These are phyloP conservation scores for Aspergillus eucalypticola DNA, from an alignment of 2,329 filamentous ascomycete species.

Conservation along the genomic window DNA sequence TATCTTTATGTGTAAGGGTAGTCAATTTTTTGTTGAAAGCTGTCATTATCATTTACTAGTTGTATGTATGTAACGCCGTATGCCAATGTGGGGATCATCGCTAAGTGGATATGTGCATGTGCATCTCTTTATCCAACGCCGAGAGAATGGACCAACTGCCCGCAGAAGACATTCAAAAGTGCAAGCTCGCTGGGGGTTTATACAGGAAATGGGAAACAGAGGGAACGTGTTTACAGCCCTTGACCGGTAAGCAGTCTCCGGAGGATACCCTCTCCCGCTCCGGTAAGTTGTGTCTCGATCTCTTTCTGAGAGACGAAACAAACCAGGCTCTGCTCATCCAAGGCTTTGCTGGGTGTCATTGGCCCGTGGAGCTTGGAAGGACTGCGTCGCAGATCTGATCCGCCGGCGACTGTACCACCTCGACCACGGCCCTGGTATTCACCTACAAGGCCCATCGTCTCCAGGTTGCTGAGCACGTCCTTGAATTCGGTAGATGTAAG, in stretches of 20 bases:
- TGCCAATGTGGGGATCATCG: not conserved
- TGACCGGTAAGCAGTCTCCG: conserved; percentile 42
- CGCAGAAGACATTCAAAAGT: conserved; percentile 1
- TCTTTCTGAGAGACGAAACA: conserved; percentile 81
- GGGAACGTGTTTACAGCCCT: conserved; percentile 28
- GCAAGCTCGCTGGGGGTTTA: not conserved
- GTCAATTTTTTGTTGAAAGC: not conserved
- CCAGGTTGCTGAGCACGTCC: conserved; percentile 85
- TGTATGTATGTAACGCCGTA: conserved; percentile 7
- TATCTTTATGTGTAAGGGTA: not conserved
- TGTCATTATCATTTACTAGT: conserved; percentile 9
- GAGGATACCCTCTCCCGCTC: conserved; percentile 53
- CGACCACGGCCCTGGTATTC: conserved; percentile 69
- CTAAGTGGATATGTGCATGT: not conserved
- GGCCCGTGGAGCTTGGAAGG: conserved; percentile 67
- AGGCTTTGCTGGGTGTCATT: conserved; percentile 51
- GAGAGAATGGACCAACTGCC: not conserved
- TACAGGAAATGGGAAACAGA: not conserved
- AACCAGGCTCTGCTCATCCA: conserved; percentile 76
- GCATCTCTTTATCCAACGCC: not conserved
- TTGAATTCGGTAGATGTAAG: conserved; percentile 90
- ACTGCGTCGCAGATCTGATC: conserved; percentile 58
- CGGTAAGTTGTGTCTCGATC: conserved; percentile 67
- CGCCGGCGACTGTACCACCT: conserved; percentile 58
- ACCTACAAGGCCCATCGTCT: conserved; percentile 79